A percentile compares a stretch with the other conserved stretches of the same genome.
These are phyloP conservation scores for Syzygium grande DNA, from an alignment of 345 rosid species.

Conservation along the genomic window DNA sequence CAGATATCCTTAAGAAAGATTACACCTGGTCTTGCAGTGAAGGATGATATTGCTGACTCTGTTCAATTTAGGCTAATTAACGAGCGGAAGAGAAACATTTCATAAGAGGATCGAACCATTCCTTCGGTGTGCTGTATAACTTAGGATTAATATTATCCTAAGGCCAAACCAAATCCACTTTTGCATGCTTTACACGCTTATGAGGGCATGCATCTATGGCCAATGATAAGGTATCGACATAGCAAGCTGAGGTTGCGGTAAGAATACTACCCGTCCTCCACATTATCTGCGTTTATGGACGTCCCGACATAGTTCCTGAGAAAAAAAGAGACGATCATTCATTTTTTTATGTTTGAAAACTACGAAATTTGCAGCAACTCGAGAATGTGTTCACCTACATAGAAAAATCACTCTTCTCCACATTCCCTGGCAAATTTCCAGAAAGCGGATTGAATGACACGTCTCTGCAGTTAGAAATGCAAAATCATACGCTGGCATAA, in stretches of 20 bases:
- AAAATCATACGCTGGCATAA: background rate
- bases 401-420: constrained; percentile 20
- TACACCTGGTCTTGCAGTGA: background rate
- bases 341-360: background rate
- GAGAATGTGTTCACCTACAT: constrained; percentile 19
- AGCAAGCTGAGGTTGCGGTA: background rate
- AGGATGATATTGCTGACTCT: background rate
- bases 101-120: background rate
- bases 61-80: background rate
- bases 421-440: constrained; percentile 30
- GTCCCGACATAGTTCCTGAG: constrained; percentile 46
- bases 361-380: background rate
- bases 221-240: background rate
- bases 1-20: background rate
- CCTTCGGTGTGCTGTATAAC: background rate
- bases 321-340: background rate
- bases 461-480: constrained; percentile 23
- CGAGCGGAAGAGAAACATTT: background rate
- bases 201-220: background rate
- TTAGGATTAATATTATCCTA: background rate
- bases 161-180: background rate
- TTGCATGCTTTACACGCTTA: background rate
- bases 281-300: constrained; percentile 19
- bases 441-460: constrained; percentile 49
- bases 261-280: constrained; percentile 19